Evolutionary conservation across 2,329 filamentous ascomycete genomes (phyloP).

Genomic region (Nothopassalora personata): DNA sequence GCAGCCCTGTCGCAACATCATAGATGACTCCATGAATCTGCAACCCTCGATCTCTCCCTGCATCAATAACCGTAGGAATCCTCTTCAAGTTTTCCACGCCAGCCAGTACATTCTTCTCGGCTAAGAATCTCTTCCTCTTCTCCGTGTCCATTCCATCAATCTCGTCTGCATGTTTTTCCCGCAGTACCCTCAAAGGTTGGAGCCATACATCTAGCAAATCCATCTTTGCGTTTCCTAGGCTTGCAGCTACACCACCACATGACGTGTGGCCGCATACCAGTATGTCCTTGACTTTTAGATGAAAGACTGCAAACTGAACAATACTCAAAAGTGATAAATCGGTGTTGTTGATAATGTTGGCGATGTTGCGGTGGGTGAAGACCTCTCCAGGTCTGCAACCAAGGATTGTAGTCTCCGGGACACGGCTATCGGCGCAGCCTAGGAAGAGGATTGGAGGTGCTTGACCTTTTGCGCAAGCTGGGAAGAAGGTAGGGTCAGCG

Average conservation of each 20-base stretch:
- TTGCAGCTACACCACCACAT: conserved; percentile 55
- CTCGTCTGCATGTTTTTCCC: conserved; percentile 49
- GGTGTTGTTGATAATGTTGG: conserved; percentile 69
- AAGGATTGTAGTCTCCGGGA: conserved; percentile 76
- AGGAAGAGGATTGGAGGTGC: conserved; percentile 69
- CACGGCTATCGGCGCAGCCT: conserved; percentile 79
- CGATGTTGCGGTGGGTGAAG: conserved; percentile 87
- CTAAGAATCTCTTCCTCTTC: conserved; percentile 54
- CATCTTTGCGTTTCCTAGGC: conserved; percentile 52
- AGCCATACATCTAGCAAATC: conserved; percentile 59
- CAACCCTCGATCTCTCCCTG: conserved; percentile 63
- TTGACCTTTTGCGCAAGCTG: conserved; percentile 62
- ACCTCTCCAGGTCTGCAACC: conserved; percentile 76
- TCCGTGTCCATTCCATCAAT: conserved; percentile 41
- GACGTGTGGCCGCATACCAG: conserved; percentile 58
- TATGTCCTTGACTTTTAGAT: conserved; percentile 62
- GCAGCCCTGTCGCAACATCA: conserved; percentile 54
- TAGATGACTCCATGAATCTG: conserved; percentile 75
- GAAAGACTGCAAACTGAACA: conserved; percentile 70
- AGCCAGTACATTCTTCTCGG: conserved; percentile 69
- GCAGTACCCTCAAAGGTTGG: conserved; percentile 50
- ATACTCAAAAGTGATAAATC: conserved; percentile 72
- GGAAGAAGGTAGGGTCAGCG: conserved; percentile 66
- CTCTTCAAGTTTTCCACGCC: conserved; percentile 63
- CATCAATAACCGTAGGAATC: conserved; percentile 65